Percentiles rank a stretch among this genome's conserved stretches.
These are phyloP conservation scores for Pythium periplocum DNA, from an alignment of 352 stramenopile species.

Conservation along the genomic window DNA sequence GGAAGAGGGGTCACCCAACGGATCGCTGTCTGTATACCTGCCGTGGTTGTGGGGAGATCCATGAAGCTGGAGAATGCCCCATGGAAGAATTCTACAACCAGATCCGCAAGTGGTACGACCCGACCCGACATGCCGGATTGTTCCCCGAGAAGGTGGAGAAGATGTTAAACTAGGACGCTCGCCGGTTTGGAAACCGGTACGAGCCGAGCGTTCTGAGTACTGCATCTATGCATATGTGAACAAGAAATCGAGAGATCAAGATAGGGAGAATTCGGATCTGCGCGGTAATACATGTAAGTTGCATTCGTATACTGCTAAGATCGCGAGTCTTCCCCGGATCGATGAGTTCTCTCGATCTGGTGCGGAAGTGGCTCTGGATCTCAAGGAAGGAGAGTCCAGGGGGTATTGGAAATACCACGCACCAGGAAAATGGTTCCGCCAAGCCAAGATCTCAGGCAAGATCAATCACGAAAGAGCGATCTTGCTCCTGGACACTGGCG, in stretches of 20 bases:
- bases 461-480: background rate
- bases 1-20: conserved; percentile 5
- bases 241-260: background rate
- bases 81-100: conserved; percentile 4
- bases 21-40: conserved; percentile 3
- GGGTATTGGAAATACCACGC: conserved; percentile 8
- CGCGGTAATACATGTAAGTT: too few species aligned
- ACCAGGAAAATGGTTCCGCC: background rate
- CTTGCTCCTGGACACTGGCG: conserved; percentile 7
- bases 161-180: conserved; percentile 9
- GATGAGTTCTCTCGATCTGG: background rate
- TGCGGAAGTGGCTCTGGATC: background rate
- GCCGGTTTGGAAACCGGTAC: conserved; percentile 1
- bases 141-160: conserved; percentile 6
- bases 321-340: background rate
- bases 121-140: conserved; percentile 3
- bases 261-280: too few species aligned
- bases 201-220: background rate
- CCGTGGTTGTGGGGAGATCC: conserved; percentile 2
- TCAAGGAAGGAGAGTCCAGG: conserved; percentile 7
- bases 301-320: too few species aligned
- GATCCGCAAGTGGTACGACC: conserved; percentile 4
- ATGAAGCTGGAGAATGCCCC: conserved; percentile 3
- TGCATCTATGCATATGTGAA: conserved; percentile 6
- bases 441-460: conserved; percentile 5